Base-by-base conservation (phyloP, 2,329 filamentous ascomycete species). In the Cladophialophora exuberans region DNA sequence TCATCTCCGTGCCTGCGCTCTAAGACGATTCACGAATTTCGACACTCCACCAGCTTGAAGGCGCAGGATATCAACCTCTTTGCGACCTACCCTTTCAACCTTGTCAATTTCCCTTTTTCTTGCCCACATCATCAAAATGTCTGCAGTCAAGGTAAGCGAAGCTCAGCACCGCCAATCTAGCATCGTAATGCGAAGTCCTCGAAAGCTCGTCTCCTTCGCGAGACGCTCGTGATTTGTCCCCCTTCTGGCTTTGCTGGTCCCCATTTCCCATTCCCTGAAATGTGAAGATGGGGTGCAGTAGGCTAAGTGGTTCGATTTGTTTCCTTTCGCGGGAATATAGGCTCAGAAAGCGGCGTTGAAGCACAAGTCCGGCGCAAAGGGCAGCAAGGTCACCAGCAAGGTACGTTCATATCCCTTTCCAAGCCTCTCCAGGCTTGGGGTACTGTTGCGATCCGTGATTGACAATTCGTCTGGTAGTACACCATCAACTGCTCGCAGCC, bases 401-500 rank as follows among this genome's bases (percentile, higher is more conserved):
- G 74, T 75, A 71, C 52, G 70, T 65, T 43, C 15, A 6, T 22
- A 42, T 6, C n/a, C 7, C 38, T 50, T 43, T 15, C 23, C 6
- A 22, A 13, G 18, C 28, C n/a, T 33, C 31, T 20, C 26, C 28
- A n/a, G n/a, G n/a, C 6, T 41, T 15, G 5, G 10, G 13, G 36
- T 15, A 25, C 26, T 18, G 31, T 51, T 41, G 45, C 33, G 7
- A 47, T 6, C 42, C 11, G 28, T 18, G 23, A 13, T 18, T 57
- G 33, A 6, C 41, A 39, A 15, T 55, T 51, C 4, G 22, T n/a
- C 10, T 6, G 9, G 20, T 68, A 95, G 93, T 99, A 90, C 87
- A 87, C 96, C 83, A 97, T 99, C 89, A 96, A 99, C 83, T 93
- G 92, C 78, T 92, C 90, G 72, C 93, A 97, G 82, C 94, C 94